Base-by-base conservation (phyloP, 306 rosid genomes). In the Inga oerstediana region DNA sequence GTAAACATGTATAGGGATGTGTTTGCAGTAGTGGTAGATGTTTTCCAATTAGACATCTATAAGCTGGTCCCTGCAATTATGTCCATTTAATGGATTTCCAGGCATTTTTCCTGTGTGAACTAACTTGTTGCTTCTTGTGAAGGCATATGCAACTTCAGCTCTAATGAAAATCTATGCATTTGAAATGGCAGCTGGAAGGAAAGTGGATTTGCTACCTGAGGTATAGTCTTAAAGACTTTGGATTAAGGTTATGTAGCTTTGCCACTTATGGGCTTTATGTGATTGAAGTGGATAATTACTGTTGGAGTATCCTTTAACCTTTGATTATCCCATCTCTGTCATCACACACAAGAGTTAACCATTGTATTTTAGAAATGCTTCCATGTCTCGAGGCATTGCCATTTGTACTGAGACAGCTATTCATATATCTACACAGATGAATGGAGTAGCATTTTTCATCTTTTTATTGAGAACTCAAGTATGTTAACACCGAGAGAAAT, bases 71-170 rank as follows among this genome's bases (percentile, higher is more conserved):
- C 56, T 70, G 52, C 62, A n/a, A 34, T 19, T 7, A 70, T 69
- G 34, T 41, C 48, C 62, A 35, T 69, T 15, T 85, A 19, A 75
- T 76, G 72, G 76, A 54, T 71, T 75, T 77, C 61, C 24, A 12
- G 70, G 34, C 62, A 3, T 20, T 41, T 58, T 54, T 44, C 61
- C 19, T 69, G 52, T n/a, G 46, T 68, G 14, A 68, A 68, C 77
- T 67, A 37, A 61, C 77, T 51, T 46, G 49, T 49, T 86, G 72
- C 41, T 77, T 70, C 70, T 52, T 83, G 51, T 84, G 83, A 81
- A 92, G 97, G 97, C 88, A 37, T 92, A 91, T 85, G 92, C 97
- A 46, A 84, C 89, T 66, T 89, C 97, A 62, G 97, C 97, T 10
- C 75, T 92, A 54, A 89, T 85, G 97, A 92, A 92, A 83, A 74